phyloP scores from a whole-genome alignment of 2,329 filamentous ascomycete species.

The Cordyceps cicadae region DNA sequence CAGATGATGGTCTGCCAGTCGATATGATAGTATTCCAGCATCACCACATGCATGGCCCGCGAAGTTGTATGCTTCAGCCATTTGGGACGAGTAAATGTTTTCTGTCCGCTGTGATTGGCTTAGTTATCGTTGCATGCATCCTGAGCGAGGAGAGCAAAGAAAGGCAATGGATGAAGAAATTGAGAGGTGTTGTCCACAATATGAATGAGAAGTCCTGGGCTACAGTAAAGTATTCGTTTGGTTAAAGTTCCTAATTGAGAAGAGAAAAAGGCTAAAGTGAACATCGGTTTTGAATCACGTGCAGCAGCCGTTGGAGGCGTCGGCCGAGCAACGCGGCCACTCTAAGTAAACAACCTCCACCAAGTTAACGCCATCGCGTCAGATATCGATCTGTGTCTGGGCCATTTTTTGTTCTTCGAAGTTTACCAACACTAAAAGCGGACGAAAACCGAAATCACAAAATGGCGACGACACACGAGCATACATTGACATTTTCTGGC shows the following conservation, averaged over 20 bases:
- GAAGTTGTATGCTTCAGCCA: conserved; percentile 28
- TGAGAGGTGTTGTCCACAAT: neutral
- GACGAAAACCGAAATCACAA: conserved; percentile 5
- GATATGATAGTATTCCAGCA: conserved; percentile 26
- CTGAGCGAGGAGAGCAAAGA: conserved; percentile 14
- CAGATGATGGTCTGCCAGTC: conserved; percentile 17
- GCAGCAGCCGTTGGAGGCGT: conserved; percentile 1
- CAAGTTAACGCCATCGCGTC: neutral
- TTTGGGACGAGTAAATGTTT: conserved; percentile 26
- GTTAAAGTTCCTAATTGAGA: neutral
- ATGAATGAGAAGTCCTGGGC: neutral
- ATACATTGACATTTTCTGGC: conserved; percentile 58
- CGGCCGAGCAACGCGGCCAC: conserved; percentile 24
- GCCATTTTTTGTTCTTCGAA: neutral
- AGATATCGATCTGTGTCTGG: neutral
- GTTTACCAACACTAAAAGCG: neutral
- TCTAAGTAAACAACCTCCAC: conserved; percentile 11
- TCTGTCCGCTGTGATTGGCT: conserved; percentile 20
- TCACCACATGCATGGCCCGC: conserved; percentile 26
- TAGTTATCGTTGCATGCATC: conserved; percentile 26
- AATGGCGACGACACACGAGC: conserved; percentile 58
- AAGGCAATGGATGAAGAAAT: neutral
- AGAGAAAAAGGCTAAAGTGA: conserved; percentile 1
- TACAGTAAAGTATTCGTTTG: neutral
- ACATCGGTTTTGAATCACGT: neutral